These are phyloP conservation scores for Paramecium caudatum DNA, from an alignment of 73 alveolate species.

Conservation along the genomic window DNA sequence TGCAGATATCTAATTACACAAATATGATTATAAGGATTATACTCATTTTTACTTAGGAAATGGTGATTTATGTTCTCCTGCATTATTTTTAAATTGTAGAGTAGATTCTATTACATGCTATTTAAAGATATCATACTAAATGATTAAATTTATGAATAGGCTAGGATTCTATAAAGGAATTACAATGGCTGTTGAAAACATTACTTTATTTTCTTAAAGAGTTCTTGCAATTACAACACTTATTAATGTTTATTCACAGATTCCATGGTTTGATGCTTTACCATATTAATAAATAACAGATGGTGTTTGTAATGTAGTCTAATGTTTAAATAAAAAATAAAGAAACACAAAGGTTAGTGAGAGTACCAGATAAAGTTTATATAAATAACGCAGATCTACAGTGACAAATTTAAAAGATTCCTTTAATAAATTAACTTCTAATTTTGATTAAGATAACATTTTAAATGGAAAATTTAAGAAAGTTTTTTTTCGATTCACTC, in stretches of 20 bases:
- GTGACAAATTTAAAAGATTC: not conserved
- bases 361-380: conserved; percentile 10
- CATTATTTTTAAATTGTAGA: conserved; percentile 15
- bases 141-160: not conserved
- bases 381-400: not conserved
- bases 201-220: conserved; percentile 5
- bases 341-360: conserved; percentile 22
- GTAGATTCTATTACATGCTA: not conserved
- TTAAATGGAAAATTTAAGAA: not conserved
- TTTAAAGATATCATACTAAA: not conserved
- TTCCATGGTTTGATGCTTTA: conserved; percentile 44
- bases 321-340: conserved; percentile 1
- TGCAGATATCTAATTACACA: not conserved
- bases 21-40: conserved; percentile 33
- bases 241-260: not conserved
- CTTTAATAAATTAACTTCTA: not conserved
- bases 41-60: conserved; percentile 1
- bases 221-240: not conserved
- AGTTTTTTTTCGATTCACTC: not conserved
- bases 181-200: not conserved
- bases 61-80: not conserved
- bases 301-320: conserved; percentile 22
- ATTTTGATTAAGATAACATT: conserved; percentile 6
- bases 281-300: conserved; percentile 23
- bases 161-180: conserved; percentile 30